phyloP scores from a whole-genome alignment of 108 stramenopile genomes.

The Schizochytrium sp. region DNA sequence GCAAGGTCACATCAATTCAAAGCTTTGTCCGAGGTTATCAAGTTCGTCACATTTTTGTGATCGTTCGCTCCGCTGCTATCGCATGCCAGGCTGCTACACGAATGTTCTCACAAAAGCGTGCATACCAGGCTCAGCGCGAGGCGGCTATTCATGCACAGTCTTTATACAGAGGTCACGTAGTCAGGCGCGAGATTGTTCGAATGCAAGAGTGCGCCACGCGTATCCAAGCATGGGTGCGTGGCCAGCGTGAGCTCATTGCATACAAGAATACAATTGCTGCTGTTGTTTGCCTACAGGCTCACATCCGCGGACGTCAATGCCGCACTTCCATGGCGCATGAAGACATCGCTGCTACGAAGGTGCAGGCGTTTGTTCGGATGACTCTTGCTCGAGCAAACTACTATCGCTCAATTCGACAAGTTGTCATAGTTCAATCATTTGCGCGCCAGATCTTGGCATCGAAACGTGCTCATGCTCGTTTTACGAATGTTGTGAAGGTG shows the following conservation, averaged over 20 bases:
- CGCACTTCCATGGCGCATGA: background rate
- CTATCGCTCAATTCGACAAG: background rate
- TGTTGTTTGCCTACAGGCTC: background rate
- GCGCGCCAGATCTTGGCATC: background rate
- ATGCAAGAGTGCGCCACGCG: constrained; percentile 28
- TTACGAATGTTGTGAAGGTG: background rate
- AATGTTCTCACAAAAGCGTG: background rate
- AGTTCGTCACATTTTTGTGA: background rate
- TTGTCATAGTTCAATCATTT: background rate
- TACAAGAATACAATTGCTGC: background rate
- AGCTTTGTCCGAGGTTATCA: background rate
- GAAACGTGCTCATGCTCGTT: background rate
- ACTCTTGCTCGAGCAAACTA: background rate
- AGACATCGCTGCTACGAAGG: background rate
- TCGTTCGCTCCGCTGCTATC: background rate
- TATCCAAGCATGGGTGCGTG: background rate
- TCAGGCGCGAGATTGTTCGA: background rate
- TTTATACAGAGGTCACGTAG: background rate
- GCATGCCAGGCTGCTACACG: background rate
- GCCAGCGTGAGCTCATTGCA: too few relatives aligned
- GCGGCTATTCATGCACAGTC: background rate
- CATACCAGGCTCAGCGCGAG: background rate
- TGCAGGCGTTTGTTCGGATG: background rate
- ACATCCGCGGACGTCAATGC: background rate
- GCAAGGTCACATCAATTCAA: background rate